phyloP scores from a whole-genome alignment of 257 asterid species.

The Capsicum rhomboideum region DNA sequence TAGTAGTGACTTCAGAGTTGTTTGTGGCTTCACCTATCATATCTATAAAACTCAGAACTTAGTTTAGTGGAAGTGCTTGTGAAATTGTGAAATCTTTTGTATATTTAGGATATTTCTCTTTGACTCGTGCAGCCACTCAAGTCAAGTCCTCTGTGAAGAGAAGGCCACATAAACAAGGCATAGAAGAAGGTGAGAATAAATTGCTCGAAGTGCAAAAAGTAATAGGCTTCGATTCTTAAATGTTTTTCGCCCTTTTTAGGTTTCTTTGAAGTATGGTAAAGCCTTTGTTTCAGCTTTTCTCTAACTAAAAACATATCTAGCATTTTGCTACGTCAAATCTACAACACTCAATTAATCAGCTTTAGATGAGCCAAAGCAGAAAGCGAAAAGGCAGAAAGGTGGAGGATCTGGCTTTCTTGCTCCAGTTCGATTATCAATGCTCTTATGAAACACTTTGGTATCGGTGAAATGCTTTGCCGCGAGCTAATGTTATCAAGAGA shows the following conservation, averaged over 20 bases:
- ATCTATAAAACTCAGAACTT: neutral
- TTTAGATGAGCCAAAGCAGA: conserved; percentile 15
- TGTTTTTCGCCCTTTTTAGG: neutral
- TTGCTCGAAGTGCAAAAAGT: neutral
- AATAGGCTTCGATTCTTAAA: neutral
- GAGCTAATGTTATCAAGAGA: conserved; percentile 26
- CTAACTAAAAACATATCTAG: neutral
- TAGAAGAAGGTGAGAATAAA: conserved; percentile 23
- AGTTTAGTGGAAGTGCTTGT: neutral
- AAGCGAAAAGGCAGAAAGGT: conserved; percentile 18
- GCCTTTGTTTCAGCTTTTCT: neutral
- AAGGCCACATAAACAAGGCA: conserved; percentile 11
- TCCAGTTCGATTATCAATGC: conserved; percentile 24
- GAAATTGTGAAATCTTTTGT: neutral
- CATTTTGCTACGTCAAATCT: neutral
- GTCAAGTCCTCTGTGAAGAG: conserved; percentile 14
- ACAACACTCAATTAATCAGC: neutral
- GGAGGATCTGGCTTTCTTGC: conserved; percentile 19
- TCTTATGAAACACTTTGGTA: conserved; percentile 24
- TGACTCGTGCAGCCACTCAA: conserved; percentile 10
- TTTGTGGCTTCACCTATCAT: no score
- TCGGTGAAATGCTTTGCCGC: conserved; percentile 22
- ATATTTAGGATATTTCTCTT: neutral
- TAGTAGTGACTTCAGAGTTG: no score
- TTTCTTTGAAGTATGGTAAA: neutral